These are phyloP conservation scores for Solanum bulbocastanum DNA, from an alignment of 257 asterid species.

Conservation along the genomic window DNA sequence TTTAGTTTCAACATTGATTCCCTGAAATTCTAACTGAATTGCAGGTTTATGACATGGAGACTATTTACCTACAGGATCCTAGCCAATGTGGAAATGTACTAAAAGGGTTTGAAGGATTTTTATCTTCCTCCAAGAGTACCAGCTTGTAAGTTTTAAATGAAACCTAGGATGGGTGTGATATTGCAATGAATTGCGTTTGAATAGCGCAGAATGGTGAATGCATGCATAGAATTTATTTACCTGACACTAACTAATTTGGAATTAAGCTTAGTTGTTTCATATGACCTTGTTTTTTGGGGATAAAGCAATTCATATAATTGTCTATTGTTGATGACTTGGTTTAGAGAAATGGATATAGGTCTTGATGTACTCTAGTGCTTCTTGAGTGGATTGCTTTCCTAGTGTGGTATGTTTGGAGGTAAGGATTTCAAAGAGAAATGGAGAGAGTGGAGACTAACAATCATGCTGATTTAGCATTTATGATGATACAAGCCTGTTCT, in stretches of 20 bases:
- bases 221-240: not conserved
- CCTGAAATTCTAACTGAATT: not conserved
- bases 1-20: not conserved
- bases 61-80: constrained; percentile 94
- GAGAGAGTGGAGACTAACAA: not conserved
- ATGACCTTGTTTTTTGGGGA: not conserved
- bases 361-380: not conserved
- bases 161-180: not conserved
- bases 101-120: constrained; percentile 98
- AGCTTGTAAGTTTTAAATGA: constrained; percentile 42
- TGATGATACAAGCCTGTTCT: not conserved
- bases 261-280: not conserved
- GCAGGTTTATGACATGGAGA: constrained; percentile 95
- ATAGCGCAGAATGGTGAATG: not conserved
- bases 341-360: not conserved
- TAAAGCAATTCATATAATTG: not conserved
- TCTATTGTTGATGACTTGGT: not conserved
- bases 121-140: constrained; percentile 90
- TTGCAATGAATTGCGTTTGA: not conserved
- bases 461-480: not conserved
- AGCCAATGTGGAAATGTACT: constrained; percentile 99
- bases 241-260: not conserved
- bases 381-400: not conserved
- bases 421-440: not conserved
- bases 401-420: not conserved